Evolutionary conservation across 2,329 filamentous ascomycete genomes (phyloP).

Genomic region (Beauveria caledonica): DNA sequence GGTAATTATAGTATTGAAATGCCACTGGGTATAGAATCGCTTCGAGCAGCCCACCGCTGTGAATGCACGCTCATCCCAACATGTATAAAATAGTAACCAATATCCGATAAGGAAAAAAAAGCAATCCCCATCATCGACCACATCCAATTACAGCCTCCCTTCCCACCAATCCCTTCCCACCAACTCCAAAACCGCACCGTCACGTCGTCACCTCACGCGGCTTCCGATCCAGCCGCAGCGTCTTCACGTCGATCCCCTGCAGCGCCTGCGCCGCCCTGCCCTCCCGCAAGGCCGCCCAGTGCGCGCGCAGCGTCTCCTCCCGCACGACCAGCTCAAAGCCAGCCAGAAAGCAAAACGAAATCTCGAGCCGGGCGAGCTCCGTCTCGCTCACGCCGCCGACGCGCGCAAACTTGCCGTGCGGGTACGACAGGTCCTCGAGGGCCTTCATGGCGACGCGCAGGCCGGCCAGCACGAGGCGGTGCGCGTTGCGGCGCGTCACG

Average conservation of each 20-base stretch:
- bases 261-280: constrained; percentile 15
- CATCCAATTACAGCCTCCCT: not conserved
- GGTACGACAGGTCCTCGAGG: constrained; percentile 84
- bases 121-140: not conserved
- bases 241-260: constrained; percentile 2
- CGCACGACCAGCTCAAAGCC: constrained; percentile 67
- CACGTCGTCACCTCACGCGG: not conserved
- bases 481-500: constrained; percentile 76
- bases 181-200: not conserved
- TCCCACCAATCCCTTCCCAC: not conserved
- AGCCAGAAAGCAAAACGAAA: constrained; percentile 81
- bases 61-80: not conserved
- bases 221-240: constrained; percentile 11
- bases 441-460: constrained; percentile 88
- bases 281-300: constrained; percentile 26
- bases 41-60: not conserved
- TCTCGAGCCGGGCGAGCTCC: constrained; percentile 78
- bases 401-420: constrained; percentile 72
- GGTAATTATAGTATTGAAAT: not conserved
- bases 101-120: not conserved
- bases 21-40: constrained; percentile 5
- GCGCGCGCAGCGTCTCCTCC: constrained; percentile 23
- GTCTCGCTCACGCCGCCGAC: constrained; percentile 80
- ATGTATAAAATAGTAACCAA: not conserved
- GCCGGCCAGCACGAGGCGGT: constrained; percentile 76